These are phyloP conservation scores for Xylaria acuta DNA, from an alignment of 495 filamentous ascomycete species.

Conservation along the genomic window DNA sequence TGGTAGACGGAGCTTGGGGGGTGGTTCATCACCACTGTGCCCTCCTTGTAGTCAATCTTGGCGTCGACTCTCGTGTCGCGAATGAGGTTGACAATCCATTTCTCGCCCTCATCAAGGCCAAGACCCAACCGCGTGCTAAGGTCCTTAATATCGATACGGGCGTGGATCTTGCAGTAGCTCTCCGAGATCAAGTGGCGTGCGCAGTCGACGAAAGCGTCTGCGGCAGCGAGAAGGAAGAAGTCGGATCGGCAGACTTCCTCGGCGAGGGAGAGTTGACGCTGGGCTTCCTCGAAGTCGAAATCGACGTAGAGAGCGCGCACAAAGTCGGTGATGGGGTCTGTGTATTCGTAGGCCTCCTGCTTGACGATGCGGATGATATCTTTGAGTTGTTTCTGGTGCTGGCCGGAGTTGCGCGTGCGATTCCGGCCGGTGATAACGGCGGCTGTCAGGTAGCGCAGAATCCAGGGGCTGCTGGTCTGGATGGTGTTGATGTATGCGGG, in stretches of 20 bases:
- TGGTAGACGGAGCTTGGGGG: constrained; percentile 97
- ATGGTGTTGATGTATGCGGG: constrained; percentile 98
- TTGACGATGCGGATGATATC: constrained; percentile 92
- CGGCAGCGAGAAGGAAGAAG: constrained; percentile 88
- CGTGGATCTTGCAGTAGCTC: constrained; percentile 99
- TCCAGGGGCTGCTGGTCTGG: constrained; percentile 96
- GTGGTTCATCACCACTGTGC: constrained; percentile 99
- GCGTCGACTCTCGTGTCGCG: constrained; percentile 96
- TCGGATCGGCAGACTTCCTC: constrained; percentile 91
- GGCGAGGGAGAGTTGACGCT: constrained; percentile 86
- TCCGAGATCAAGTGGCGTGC: constrained; percentile 96
- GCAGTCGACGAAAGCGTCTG: constrained; percentile 91
- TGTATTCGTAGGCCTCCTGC: constrained; percentile 97
- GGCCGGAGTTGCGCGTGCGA: constrained; percentile 77
- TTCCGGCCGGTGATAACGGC: constrained; percentile 95
- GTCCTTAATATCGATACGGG: constrained; percentile 97
- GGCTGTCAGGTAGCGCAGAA: constrained; percentile 90
- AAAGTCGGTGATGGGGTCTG: constrained; percentile 93
- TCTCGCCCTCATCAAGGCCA: constrained; percentile 93
- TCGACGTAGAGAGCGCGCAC: constrained; percentile 95
- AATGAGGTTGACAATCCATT: constrained; percentile 99
- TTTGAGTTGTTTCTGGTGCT: constrained; percentile 98
- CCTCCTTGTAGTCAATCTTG: constrained; percentile 98
- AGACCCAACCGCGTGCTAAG: constrained; percentile 88
- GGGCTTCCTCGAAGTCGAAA: constrained; percentile 98